Evolutionary conservation across 441 rosid species (phyloP).

Genomic region (Flueggea neowawraea): DNA sequence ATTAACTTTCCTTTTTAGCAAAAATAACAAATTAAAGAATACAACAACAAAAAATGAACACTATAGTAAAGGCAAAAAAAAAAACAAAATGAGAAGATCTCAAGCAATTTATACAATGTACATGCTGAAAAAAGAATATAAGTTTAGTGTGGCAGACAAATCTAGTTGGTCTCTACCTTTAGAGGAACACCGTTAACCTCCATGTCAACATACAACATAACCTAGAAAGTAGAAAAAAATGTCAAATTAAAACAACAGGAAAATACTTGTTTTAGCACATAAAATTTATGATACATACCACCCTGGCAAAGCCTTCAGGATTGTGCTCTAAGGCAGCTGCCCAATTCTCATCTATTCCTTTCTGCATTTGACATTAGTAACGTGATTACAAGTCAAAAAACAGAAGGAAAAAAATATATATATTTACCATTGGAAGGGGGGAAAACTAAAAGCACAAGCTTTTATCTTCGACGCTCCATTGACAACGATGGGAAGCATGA

Average conservation of each 20-base stretch:
- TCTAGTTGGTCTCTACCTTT: conserved; percentile 51
- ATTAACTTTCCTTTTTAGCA: too few relatives aligned
- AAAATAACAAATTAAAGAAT: too few relatives aligned
- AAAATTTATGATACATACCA: conserved; percentile 56
- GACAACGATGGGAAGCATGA: too few relatives aligned
- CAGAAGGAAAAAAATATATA: conserved; percentile 3
- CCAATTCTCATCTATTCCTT: conserved; percentile 99
- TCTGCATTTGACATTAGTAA: conserved; percentile 49
- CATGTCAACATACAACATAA: conserved; percentile 98
- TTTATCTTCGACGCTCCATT: too few relatives aligned
- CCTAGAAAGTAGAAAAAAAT: conserved; percentile 39
- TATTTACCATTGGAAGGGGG: background rate
- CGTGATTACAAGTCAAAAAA: conserved; percentile 1
- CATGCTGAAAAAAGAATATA: too few relatives aligned
- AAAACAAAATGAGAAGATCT: too few relatives aligned
- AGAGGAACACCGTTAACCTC: conserved; percentile 94
- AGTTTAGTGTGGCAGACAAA: background rate
- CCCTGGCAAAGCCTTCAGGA: conserved; percentile 98
- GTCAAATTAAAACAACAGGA: conserved; percentile 8
- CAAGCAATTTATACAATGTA: too few relatives aligned
- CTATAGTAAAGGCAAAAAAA: too few relatives aligned
- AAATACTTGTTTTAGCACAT: background rate
- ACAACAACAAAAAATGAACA: background rate
- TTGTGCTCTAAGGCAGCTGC: conserved; percentile 98
- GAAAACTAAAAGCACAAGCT: too few relatives aligned